These are phyloP conservation scores for Gracilariopsis chorda DNA, from an alignment of 23 red algal genomes.

Conservation along the genomic window DNA sequence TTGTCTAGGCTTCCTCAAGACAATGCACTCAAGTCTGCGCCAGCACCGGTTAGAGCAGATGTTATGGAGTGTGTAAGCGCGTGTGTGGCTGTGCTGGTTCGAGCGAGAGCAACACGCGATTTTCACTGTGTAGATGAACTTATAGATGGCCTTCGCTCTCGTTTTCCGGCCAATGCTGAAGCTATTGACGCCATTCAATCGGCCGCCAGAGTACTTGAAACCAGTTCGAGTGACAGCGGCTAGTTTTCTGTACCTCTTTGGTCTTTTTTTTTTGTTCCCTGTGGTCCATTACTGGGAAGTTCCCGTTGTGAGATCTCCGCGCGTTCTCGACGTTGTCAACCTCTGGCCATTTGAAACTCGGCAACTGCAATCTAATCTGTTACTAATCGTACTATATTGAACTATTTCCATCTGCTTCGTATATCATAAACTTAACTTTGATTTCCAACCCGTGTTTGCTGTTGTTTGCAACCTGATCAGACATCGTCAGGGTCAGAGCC, in stretches of 20 bases:
- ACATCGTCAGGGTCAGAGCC: background rate
- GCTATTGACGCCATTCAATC: conserved; percentile 47
- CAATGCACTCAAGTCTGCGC: background rate
- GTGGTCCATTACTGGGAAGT: too few relatives aligned
- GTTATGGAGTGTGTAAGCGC: conserved; percentile 68
- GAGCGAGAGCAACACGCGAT: conserved; percentile 33
- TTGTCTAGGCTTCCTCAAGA: conserved; percentile 20
- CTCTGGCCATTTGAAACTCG: too few relatives aligned
- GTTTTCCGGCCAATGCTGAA: conserved; percentile 40
- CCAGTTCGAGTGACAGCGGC: background rate
- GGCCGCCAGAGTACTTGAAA: conserved; percentile 24
- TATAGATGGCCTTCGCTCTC: conserved; percentile 26
- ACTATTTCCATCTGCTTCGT: background rate
- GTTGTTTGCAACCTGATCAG: background rate
- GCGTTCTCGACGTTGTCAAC: too few relatives aligned
- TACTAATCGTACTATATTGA: conserved; percentile 1
- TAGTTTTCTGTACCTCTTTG: too few relatives aligned
- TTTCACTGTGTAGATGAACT: conserved; percentile 32
- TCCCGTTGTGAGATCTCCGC: too few relatives aligned
- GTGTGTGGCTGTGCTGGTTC: conserved; percentile 39
- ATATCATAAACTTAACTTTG: background rate
- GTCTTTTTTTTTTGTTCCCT: background rate
- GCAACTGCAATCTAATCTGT: conserved; percentile 2
- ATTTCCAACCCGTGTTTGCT: background rate
- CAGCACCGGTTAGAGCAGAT: conserved; percentile 20